Conservation (phyloP, 768 basidiomycete genomes). For the Lactarius trivialis region DNA sequence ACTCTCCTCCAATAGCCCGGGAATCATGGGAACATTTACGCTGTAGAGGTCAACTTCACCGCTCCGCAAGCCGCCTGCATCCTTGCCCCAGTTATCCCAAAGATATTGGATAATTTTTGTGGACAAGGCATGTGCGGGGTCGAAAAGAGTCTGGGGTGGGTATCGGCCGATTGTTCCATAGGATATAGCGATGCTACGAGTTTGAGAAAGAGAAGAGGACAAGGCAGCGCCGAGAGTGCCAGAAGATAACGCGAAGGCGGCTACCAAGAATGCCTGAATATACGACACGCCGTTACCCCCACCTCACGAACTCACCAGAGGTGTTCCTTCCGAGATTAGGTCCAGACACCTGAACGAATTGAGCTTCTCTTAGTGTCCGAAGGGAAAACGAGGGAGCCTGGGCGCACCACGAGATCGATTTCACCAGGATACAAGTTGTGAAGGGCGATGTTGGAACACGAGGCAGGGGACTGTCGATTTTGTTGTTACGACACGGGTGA, state of each 20-base stretch:
- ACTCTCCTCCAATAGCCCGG: slow-evolving; percentile 49
- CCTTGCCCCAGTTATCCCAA: slow-evolving; percentile 81
- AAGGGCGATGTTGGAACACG: slow-evolving; percentile 84
- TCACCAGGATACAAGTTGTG: slow-evolving; percentile 81
- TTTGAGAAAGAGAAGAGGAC: slow-evolving; percentile 63
- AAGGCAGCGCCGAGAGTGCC: slow-evolving; percentile 92
- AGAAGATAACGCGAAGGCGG: slow-evolving; percentile 84
- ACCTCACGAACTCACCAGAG: slow-evolving; percentile 45
- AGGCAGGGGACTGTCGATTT: slow-evolving; percentile 70
- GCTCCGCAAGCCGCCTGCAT: slow-evolving; percentile 47
- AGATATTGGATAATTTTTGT: slow-evolving; percentile 63
- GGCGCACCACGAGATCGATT: slow-evolving; percentile 81
- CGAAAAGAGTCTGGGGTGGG: slow-evolving; percentile 48
- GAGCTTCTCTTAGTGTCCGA: not conserved
- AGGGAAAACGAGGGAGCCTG: not conserved
- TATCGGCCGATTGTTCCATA: slow-evolving; percentile 65
- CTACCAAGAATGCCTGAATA: slow-evolving; percentile 31
- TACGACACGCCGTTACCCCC: not conserved
- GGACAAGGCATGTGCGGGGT: slow-evolving; percentile 69
- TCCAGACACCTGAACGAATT: slow-evolving; percentile 75
- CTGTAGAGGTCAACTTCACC: slow-evolving; percentile 78
- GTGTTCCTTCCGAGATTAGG: slow-evolving; percentile 84
- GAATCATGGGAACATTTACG: slow-evolving; percentile 82
- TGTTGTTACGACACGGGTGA: not conserved
- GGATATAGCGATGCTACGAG: slow-evolving; percentile 75